Base-by-base conservation (phyloP, 768 basidiomycete species). In the Lactarius hengduanensis region DNA sequence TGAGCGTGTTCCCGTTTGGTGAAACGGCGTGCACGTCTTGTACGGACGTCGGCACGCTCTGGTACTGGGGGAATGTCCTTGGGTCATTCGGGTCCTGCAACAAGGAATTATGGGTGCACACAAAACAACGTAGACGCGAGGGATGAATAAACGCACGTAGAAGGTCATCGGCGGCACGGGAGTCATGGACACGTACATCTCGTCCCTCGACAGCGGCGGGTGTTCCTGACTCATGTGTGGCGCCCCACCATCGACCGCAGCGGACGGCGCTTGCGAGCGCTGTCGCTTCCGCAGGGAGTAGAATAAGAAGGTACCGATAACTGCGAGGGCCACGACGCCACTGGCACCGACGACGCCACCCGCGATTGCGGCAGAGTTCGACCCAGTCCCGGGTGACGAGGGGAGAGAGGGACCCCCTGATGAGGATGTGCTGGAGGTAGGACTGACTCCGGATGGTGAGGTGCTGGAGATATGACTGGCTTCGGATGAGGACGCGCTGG, bases 1-100 rank as follows among this genome's bases (percentile, higher is more conserved):
- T 16, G 6, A 43, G 0, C 3, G 50, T 26, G 38, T 59, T 59
- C 16, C 16, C 30, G 10, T 34, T 18, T 2, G 2, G 9, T 2
- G 5, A 0, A 0, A 4, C 5, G 2, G 4, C 30, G 4, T 32
- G 16, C 7, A 18, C 6, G 18, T 56, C 53, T 2, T 34, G 65
- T n/a, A n/a, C 1, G 11, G 13, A 13, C 11, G 18, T 16, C 30
- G 30, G 2, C n/a, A 9, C 3, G 22, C 16, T 20, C 20, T 59
- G 61, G 40, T 34, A 59, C 9, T 57, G 32, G 0, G 65, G 61
- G 50, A 16, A 66, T 8, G 65, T 66, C 6, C 32, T 54, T 11
- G 65, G 57, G 2, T 66, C 65, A 41, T 41, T 53, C 40, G 65
- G 65, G 50, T 66, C 38, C 65, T 66, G 47, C 6, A 28, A n/a